phyloP scores from a whole-genome alignment of 2,329 filamentous ascomycete genomes.

The Pyrenochaeta sp. region DNA sequence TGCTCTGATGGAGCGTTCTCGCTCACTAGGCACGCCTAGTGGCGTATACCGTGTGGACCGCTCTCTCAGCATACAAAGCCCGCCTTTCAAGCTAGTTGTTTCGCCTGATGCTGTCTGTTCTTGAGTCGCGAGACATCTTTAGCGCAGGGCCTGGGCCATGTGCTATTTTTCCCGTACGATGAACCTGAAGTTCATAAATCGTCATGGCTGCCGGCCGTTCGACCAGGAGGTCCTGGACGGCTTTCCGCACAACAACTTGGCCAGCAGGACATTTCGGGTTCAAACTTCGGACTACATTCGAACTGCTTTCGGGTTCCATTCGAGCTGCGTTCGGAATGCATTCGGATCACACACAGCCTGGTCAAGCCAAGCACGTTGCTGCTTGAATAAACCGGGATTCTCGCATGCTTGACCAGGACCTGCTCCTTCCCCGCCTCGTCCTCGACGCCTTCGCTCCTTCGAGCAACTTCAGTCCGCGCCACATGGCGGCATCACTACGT shows the following conservation, averaged over 20 bases:
- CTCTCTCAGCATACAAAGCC: not conserved
- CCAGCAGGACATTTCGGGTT: no score
- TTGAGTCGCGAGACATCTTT: not conserved
- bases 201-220: not conserved
- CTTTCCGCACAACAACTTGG: not conserved
- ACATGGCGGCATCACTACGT: not conserved
- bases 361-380: not conserved
- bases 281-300: no score
- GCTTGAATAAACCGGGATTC: not conserved
- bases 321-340: not conserved
- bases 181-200: not conserved
- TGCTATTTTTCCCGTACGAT: not conserved
- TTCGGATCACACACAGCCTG: not conserved
- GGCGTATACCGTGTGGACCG: not conserved
- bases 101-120: not conserved
- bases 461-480: not conserved
- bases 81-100: not conserved
- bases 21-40: not conserved
- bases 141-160: not conserved
- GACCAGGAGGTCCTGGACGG: not conserved
- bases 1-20: not conserved
- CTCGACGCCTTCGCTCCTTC: not conserved
- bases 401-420: no score
- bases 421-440: not conserved
- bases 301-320: not conserved